phyloP scores from a whole-genome alignment of 805 yeast species.

The Isabelozyma gotoi region DNA sequence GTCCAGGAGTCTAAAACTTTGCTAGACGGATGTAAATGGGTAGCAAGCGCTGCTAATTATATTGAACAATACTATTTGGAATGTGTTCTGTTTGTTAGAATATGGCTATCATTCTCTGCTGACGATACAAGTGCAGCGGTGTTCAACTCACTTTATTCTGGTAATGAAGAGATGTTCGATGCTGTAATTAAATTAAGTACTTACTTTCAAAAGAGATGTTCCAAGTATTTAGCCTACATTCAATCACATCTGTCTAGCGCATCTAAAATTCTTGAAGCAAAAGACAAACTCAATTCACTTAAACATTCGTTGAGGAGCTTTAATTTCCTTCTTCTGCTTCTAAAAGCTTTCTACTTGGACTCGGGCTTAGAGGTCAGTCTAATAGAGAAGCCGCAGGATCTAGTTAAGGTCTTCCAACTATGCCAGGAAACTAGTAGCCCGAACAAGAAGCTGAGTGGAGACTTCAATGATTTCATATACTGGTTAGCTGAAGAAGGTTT shows the following conservation, averaged over 20 bases:
- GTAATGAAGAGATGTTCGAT: conserved; percentile 27
- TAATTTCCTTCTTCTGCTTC: not conserved
- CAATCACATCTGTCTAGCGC: too few relatives aligned
- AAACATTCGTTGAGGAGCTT: not conserved
- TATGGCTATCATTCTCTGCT: conserved; percentile 20
- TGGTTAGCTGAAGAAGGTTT: conserved; percentile 11
- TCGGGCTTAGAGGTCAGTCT: not conserved
- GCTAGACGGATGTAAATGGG: conserved; percentile 2
- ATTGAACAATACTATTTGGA: not conserved
- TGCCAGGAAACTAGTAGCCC: not conserved
- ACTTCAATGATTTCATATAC: conserved; percentile 10
- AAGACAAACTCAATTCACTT: not conserved
- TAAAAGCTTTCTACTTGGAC: not conserved
- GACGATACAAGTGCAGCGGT: conserved; percentile 14
- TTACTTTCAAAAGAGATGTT: not conserved
- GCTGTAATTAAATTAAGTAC: conserved; percentile 3
- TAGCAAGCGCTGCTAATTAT: not conserved
- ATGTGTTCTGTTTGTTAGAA: not conserved
- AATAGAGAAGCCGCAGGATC: not conserved
- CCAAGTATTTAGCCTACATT: not conserved
- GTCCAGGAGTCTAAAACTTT: conserved; percentile 5
- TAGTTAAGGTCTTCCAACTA: not conserved
- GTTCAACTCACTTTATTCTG: conserved; percentile 23
- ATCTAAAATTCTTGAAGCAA: too few relatives aligned
- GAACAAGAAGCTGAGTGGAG: conserved; percentile 1